These are phyloP conservation scores for Pyrenophora tritici-repentis DNA, from an alignment of 2,329 filamentous ascomycete species.

Conservation along the genomic window DNA sequence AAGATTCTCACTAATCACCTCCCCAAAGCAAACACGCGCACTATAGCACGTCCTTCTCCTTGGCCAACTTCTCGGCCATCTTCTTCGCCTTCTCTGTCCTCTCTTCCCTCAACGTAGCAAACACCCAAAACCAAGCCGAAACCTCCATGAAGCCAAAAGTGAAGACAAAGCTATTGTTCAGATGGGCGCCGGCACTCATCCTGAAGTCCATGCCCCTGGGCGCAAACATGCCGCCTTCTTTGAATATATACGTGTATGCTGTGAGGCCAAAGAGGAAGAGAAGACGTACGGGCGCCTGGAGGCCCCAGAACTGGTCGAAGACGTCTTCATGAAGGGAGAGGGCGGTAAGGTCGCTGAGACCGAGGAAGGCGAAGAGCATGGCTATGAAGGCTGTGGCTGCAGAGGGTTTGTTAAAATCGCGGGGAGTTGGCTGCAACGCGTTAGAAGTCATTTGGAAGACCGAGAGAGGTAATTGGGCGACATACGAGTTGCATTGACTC, in stretches of 20 bases:
- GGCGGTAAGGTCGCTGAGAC: slow-evolving; percentile 53
- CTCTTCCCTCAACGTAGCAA: slow-evolving; percentile 45
- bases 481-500: slow-evolving; percentile 81
- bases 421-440: slow-evolving; percentile 62
- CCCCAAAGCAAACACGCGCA: background rate
- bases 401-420: slow-evolving; percentile 69
- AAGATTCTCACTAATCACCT: too few species aligned
- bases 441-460: background rate
- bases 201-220: slow-evolving; percentile 32
- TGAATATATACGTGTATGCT: slow-evolving; percentile 69
- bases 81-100: slow-evolving; percentile 36
- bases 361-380: slow-evolving; percentile 70
- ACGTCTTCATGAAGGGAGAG: slow-evolving; percentile 52
- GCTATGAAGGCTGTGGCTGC: slow-evolving; percentile 70
- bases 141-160: slow-evolving; percentile 84
- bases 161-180: slow-evolving; percentile 86
- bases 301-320: slow-evolving; percentile 54
- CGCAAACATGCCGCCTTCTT: slow-evolving; percentile 55
- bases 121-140: slow-evolving; percentile 82
- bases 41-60: slow-evolving; percentile 33
- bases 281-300: slow-evolving; percentile 67
- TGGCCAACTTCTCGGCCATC: slow-evolving; percentile 40
- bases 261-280: slow-evolving; percentile 65
- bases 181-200: slow-evolving; percentile 57
- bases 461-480: slow-evolving; percentile 2